phyloP scores from a whole-genome alignment of 768 basidiomycete species.

The Coprinopsis marcescibilis region DNA sequence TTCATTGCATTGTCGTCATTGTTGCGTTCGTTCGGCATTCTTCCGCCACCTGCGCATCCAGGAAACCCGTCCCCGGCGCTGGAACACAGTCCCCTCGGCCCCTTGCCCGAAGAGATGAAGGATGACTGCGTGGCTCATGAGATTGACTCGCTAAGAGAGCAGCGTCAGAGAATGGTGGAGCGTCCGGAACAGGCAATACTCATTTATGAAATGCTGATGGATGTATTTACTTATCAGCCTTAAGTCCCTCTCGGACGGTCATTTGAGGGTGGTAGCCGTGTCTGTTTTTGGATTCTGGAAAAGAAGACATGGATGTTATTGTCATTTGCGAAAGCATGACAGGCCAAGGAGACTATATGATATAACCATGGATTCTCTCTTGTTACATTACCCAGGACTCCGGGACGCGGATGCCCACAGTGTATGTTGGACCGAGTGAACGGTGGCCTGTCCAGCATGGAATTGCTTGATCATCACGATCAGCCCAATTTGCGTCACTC shows the following conservation, averaged over 20 bases:
- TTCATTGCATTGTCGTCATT: constrained; percentile 80
- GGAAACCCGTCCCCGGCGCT: constrained; percentile 27
- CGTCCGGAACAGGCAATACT: constrained; percentile 56
- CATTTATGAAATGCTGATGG: constrained; percentile 49
- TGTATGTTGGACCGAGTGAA: too few relatives aligned
- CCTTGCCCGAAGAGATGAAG: constrained; percentile 39
- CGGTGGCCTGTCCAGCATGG: too few relatives aligned
- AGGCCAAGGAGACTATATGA: too few relatives aligned
- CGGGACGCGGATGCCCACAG: too few relatives aligned
- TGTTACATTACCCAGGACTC: too few relatives aligned
- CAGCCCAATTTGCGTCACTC: too few relatives aligned
- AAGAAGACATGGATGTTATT: too few relatives aligned
- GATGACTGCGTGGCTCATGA: constrained; percentile 64
- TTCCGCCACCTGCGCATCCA: constrained; percentile 29
- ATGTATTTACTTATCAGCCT: constrained; percentile 16
- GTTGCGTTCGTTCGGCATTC: constrained; percentile 53
- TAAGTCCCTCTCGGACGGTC: not conserved
- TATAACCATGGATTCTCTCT: too few relatives aligned
- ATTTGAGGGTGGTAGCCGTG: too few relatives aligned
- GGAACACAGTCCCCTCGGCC: constrained; percentile 51
- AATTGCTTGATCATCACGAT: too few relatives aligned
- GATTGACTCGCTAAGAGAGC: constrained; percentile 74
- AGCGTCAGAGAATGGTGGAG: constrained; percentile 80
- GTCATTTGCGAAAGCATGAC: too few relatives aligned
- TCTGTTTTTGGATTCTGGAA: too few relatives aligned